A percentile compares a stretch with the other conserved stretches of the same genome.
Evolutionary conservation across 805 yeast species (phyloP).

Genomic region (Candida adriatica): DNA sequence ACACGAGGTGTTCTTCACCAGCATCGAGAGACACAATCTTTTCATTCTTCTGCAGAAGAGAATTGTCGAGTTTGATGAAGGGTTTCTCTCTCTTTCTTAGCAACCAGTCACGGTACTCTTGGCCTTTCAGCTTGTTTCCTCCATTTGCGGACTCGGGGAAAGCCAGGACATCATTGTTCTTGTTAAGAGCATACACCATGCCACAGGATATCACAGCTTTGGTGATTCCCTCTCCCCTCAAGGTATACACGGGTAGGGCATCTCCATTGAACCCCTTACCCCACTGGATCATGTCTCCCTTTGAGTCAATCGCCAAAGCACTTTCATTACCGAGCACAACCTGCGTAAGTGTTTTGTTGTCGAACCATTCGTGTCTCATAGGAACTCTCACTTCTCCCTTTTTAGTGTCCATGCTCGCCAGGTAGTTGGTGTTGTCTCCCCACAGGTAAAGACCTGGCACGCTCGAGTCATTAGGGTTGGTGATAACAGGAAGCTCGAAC

Average conservation of each 20-base stretch:
- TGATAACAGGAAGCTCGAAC: constrained; percentile 26
- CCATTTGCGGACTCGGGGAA: constrained; percentile 24
- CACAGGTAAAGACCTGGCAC: constrained; percentile 58
- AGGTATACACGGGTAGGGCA: constrained; percentile 27
- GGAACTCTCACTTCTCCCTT: constrained; percentile 42
- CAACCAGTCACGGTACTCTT: constrained; percentile 11
- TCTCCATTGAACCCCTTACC: constrained; percentile 34
- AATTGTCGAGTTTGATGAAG: constrained; percentile 5
- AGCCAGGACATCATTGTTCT: constrained; percentile 27
- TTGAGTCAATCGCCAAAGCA: constrained; percentile 49
- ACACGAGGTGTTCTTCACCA: constrained; percentile 64
- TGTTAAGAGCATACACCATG: constrained; percentile 41
- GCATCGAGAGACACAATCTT: constrained; percentile 40
- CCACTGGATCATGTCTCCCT: constrained; percentile 76
- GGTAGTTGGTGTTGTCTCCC: constrained; percentile 44
- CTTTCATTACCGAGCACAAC: constrained; percentile 42
- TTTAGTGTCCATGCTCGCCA: constrained; percentile 26
- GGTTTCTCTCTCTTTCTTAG: constrained; percentile 6
- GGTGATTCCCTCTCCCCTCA: constrained; percentile 40
- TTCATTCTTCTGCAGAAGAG: constrained; percentile 34
- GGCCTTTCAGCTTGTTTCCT: constrained; percentile 9
- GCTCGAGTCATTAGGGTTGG: constrained; percentile 28
- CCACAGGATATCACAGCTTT: constrained; percentile 47
- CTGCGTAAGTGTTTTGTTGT: constrained; percentile 49
- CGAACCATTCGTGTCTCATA: constrained; percentile 54